Base-by-base conservation (phyloP, 2,329 filamentous ascomycete species). In the Cladophialophora psammophila region DNA sequence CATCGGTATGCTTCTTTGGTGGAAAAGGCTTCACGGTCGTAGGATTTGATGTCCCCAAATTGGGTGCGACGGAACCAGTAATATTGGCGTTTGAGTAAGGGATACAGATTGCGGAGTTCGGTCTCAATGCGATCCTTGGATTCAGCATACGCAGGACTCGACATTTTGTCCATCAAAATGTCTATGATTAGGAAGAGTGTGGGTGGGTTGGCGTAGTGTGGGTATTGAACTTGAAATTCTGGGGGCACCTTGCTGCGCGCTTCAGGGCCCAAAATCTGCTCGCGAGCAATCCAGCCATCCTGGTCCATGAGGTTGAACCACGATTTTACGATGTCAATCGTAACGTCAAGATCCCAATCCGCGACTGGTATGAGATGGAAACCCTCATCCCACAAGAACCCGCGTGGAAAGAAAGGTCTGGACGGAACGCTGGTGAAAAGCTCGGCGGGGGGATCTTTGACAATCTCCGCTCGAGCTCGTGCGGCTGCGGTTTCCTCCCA, bases 301-400 rank as follows among this genome's bases (percentile, higher is more conserved):
- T 95, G 91, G 72, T 99, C 95, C 87, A 98, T 97, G 18, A 96
- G 87, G 71, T 90, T 93, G 81, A 96, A 96, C 95, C 95, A 99
- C 79, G 92, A 97, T 80, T 91, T 92, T 69, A 98, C 87, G 71
- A 99, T 93, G 70, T 97, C 93, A 58, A 89, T 83, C 0, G 92
- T 89, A 60, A 98, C 85, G 75, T 97, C 94, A 60, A 93, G 88
- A 76, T 99, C 95, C 91, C 94, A 99, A 72, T 99, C 94, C 20
- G 93, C 86, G 62, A 99, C 90, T 1, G 94, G 94, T 56, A 97
- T 83, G 40, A 99, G 83, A 75, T 99, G 95, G 80, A 98, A 99
- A 0, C 95, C 95, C 78, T 99, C 95, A 74, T 99, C 95, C 95
- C 95, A 99, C 3, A 98, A 84, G 78, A 99, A 99, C 0, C 95